Conservation (phyloP, 208 protist genomes). For the Crithidia fasciculata region DNA sequence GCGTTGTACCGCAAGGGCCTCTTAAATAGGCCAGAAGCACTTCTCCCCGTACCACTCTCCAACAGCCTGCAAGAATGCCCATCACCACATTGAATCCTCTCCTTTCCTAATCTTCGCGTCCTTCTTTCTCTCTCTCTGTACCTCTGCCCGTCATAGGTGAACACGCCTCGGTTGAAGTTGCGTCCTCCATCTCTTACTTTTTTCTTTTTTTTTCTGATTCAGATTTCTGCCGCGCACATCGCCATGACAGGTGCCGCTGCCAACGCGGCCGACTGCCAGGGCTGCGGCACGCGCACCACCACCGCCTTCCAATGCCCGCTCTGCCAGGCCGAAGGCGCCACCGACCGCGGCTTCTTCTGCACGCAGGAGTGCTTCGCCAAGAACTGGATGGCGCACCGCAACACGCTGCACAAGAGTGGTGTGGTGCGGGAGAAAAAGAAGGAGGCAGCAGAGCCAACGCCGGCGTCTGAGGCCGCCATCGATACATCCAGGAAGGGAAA, state of each 20-base stretch:
- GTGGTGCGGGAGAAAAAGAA: conserved; percentile 55
- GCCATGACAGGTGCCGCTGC: not conserved
- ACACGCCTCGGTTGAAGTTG: too few species aligned
- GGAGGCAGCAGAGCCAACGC: conserved; percentile 2
- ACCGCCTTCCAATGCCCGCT: conserved; percentile 81
- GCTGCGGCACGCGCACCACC: conserved; percentile 52
- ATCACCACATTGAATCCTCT: not conserved
- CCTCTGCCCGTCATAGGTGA: not conserved
- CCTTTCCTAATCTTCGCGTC: not conserved
- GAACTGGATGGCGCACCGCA: conserved; percentile 79
- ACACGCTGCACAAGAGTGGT: conserved; percentile 70
- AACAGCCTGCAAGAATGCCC: too few species aligned
- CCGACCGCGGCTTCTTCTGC: conserved; percentile 82
- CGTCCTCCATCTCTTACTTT: not conserved
- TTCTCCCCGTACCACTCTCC: too few species aligned
- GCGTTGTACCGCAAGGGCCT: too few species aligned
- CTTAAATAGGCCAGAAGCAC: too few species aligned
- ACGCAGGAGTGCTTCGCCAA: conserved; percentile 82
- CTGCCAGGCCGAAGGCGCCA: conserved; percentile 72
- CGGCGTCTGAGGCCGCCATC: conserved; percentile 7
- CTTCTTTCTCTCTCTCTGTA: conserved; percentile 10
- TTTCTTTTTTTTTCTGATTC: not conserved
- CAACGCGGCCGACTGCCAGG: conserved; percentile 46
- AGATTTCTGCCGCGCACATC: not conserved
- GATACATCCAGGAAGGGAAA: conserved; percentile 15